Percentiles rank a stretch among this genome's conserved stretches.
phyloP scores from a whole-genome alignment of 192 early-diverging fungal species.

The Coemansia aciculifera region DNA sequence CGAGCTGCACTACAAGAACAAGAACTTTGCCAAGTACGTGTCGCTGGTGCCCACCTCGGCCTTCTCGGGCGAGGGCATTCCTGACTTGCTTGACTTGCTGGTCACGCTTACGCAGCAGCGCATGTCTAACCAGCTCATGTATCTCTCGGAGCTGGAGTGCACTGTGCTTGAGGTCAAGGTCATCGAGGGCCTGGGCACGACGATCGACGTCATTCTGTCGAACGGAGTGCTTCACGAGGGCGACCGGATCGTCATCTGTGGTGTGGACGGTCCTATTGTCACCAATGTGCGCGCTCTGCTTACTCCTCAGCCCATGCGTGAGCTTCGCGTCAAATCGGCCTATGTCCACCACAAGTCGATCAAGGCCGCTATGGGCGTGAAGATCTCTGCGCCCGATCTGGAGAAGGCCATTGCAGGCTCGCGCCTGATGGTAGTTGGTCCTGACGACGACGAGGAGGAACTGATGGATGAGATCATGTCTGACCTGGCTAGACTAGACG shows the following conservation, averaged over 20 bases:
- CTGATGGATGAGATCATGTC: slow-evolving; percentile 93
- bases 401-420: slow-evolving; percentile 98
- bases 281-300: slow-evolving; percentile 91
- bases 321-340: slow-evolving; percentile 93
- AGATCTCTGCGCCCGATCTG: slow-evolving; percentile 90
- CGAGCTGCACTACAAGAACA: slow-evolving; percentile 91
- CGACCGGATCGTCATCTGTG: slow-evolving; percentile 94
- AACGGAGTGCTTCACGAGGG: slow-evolving; percentile 95
- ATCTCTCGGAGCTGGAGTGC: slow-evolving; percentile 92
- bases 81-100: slow-evolving; percentile 91
- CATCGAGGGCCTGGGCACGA: slow-evolving; percentile 96
- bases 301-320: slow-evolving; percentile 98
- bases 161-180: slow-evolving; percentile 99
- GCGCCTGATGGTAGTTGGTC: slow-evolving; percentile 88
- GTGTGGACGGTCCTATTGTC: slow-evolving; percentile 82
- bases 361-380: slow-evolving; percentile 96
- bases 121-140: slow-evolving; percentile 96
- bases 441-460: slow-evolving; percentile 96
- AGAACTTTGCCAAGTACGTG: slow-evolving; percentile 91
- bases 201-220: slow-evolving; percentile 94
- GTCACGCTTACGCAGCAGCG: slow-evolving; percentile 89
- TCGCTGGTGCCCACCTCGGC: slow-evolving; percentile 98
- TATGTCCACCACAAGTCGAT: slow-evolving; percentile 96
- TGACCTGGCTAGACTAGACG: slow-evolving; percentile 77
- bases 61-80: slow-evolving; percentile 97